These are phyloP conservation scores for Fraxinus xanthoxyloides DNA, from an alignment of 305 asterid genomes.

Conservation along the genomic window DNA sequence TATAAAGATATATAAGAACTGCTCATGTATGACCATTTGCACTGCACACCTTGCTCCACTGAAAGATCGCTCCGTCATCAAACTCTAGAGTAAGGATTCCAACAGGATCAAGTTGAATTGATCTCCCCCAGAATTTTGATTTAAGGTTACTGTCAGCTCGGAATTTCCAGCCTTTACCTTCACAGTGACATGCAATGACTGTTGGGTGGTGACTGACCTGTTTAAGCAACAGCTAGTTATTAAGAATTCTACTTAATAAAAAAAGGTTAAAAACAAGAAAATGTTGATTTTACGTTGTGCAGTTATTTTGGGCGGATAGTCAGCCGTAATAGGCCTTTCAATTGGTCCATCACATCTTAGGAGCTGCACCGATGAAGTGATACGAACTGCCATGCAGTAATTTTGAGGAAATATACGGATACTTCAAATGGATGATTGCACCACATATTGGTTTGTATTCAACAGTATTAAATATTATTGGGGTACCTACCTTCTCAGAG, in stretches of 20 bases:
- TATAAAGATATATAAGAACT: not conserved
- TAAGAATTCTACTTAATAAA: not conserved
- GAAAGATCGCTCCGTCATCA: not conserved
- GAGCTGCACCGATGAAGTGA: not conserved
- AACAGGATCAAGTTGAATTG: not conserved
- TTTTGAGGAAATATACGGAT: not conserved
- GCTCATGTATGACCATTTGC: not conserved
- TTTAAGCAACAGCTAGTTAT: not conserved
- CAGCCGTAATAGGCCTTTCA: constrained; percentile 21
- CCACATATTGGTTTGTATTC: not conserved
- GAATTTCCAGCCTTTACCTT: constrained; percentile 18
- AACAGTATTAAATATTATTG: not conserved
- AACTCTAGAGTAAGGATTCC: not conserved
- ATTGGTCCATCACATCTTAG: not conserved
- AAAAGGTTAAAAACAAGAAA: not conserved
- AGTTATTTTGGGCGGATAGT: not conserved
- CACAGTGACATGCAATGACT: constrained; percentile 73
- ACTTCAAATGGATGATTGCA: not conserved
- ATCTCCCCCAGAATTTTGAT: not conserved
- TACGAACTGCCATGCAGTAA: not conserved
- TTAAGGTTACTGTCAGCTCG: not conserved
- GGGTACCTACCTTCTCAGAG: constrained; percentile 70
- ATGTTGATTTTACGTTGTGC: not conserved
- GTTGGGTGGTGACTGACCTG: not conserved
- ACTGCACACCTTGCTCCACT: not conserved